These are phyloP conservation scores for Pseudocercospora eumusae DNA, from an alignment of 2,329 filamentous ascomycete species.

Conservation along the genomic window DNA sequence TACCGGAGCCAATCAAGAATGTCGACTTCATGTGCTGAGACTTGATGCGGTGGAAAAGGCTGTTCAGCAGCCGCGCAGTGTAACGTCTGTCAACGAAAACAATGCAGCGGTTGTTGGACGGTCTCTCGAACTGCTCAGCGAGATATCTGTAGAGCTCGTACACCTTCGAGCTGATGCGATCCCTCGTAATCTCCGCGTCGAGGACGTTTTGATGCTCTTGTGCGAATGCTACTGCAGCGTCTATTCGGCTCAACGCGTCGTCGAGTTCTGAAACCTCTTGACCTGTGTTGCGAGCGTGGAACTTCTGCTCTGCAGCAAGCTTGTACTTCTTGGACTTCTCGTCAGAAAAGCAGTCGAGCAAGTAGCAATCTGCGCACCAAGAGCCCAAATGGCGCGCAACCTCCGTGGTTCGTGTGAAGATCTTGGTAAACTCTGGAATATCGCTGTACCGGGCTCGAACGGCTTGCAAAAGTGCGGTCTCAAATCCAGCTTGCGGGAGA, in stretches of 20 bases:
- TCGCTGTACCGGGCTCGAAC: conserved; percentile 58
- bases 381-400: conserved; percentile 69
- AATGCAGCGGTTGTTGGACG: conserved; percentile 69
- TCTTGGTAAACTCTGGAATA: conserved; percentile 54
- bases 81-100: conserved; percentile 81
- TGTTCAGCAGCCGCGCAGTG: conserved; percentile 71
- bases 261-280: conserved; percentile 49
- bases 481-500: conserved; percentile 52
- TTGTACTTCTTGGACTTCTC: conserved; percentile 32
- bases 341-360: conserved; percentile 30
- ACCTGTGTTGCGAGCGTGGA: conserved; percentile 36
- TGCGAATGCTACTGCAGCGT: conserved; percentile 54
- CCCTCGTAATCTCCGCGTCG: conserved; percentile 7
- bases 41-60: conserved; percentile 63
- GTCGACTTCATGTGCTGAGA: conserved; percentile 62
- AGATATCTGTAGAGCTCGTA: conserved; percentile 63
- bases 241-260: conserved; percentile 57
- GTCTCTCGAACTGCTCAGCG: conserved; percentile 60
- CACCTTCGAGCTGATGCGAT: conserved; percentile 72
- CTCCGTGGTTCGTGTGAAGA: conserved; percentile 61
- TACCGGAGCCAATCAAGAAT: conserved; percentile 64
- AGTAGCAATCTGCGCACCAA: conserved; percentile 80
- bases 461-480: conserved; percentile 64
- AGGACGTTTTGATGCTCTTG: conserved; percentile 19
- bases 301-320: conserved; percentile 33